A percentile compares a stretch with the other conserved stretches of the same genome.
Conservation (phyloP, 371 early-diverging fungal species). For the Mucor racemosus region DNA sequence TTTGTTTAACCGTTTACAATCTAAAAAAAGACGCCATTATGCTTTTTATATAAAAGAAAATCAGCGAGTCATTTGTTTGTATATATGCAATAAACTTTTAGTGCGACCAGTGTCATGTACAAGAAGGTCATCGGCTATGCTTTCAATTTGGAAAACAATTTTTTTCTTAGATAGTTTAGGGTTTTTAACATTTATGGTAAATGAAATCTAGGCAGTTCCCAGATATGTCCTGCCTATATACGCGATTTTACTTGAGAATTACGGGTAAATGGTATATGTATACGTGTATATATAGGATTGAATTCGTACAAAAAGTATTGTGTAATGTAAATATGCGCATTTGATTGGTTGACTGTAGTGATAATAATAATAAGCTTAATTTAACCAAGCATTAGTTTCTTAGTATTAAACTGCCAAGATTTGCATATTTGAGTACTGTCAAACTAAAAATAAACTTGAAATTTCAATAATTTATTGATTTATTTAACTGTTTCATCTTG, state of each 20-base stretch:
- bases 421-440: background rate
- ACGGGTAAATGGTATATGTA: background rate
- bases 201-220: constrained; percentile 7
- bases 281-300: background rate
- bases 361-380: too few species aligned
- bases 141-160: background rate
- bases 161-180: background rate
- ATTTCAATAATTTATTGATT: background rate
- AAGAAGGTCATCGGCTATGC: background rate
- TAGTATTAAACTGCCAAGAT: background rate
- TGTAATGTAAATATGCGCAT: background rate
- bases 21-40: background rate
- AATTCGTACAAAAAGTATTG: background rate
- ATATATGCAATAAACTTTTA: background rate
- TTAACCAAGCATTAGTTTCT: too few species aligned
- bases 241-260: too few species aligned
- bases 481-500: background rate
- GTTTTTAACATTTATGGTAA: background rate
- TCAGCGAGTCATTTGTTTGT: background rate
- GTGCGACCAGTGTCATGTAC: background rate
- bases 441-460: background rate
- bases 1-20: too few species aligned
- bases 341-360: background rate
- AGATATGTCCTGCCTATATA: background rate
- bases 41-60: background rate